Conservation (phyloP, 1,284 basidiomycete species). For the Wolfiporia cocos region DNA sequence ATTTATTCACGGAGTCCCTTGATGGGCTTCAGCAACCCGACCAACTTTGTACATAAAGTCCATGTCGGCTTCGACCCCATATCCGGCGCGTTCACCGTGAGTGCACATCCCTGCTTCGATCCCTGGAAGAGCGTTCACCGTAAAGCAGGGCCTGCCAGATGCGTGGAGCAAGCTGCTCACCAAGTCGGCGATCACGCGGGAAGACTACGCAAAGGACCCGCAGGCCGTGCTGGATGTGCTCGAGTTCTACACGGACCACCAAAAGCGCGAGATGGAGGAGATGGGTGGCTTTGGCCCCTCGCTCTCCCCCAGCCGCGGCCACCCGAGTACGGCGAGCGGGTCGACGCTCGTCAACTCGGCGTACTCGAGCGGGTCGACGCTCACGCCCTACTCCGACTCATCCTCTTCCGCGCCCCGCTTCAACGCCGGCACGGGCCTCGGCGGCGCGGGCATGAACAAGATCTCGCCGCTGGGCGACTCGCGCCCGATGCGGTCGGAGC, state of each 20-base stretch:
- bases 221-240: slow-evolving; percentile 97
- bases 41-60: slow-evolving; percentile 97
- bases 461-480: slow-evolving; percentile 32
- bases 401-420: slow-evolving; percentile 60
- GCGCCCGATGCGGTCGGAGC: slow-evolving; percentile 54
- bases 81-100: slow-evolving; percentile 87
- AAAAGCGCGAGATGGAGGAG: slow-evolving; percentile 87
- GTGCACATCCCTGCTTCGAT: slow-evolving; percentile 22
- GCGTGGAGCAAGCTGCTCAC: slow-evolving; percentile 96
- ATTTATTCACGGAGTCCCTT: slow-evolving; percentile 90
- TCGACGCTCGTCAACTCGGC: slow-evolving; percentile 6
- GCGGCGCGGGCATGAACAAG: slow-evolving; percentile 50
- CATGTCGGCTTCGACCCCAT: slow-evolving; percentile 97
- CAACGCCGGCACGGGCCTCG: slow-evolving; percentile 81
- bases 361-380: slow-evolving; percentile 16
- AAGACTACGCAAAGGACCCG: slow-evolving; percentile 95
- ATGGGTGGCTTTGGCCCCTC: slow-evolving; percentile 27
- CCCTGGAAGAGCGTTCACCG: neutral
- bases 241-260: slow-evolving; percentile 97
- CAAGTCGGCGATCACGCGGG: slow-evolving; percentile 94
- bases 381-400: slow-evolving; percentile 30
- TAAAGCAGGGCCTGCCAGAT: slow-evolving; percentile 86
- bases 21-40: slow-evolving; percentile 91
- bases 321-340: slow-evolving; percentile 4
- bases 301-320: slow-evolving; percentile 1